Evolutionary conservation across 1,139 yeast genomes (phyloP).

Genomic region (Entelexis paramagnoliae): DNA sequence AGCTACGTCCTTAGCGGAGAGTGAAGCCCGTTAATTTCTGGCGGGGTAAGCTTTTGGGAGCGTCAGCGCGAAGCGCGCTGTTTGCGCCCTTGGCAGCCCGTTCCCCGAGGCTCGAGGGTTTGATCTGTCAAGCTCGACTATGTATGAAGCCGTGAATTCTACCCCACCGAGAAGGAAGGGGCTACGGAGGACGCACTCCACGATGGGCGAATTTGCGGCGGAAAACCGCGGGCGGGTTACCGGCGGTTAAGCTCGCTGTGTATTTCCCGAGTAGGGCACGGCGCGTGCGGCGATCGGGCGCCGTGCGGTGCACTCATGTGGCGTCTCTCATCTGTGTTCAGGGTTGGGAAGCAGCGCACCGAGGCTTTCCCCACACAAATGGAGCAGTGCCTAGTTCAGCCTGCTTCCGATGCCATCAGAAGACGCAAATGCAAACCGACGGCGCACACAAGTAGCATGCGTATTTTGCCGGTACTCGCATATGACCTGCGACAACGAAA

Average conservation of each 20-base stretch:
- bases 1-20: too few species aligned
- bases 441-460: slow-evolving; percentile 5
- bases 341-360: slow-evolving; percentile 1
- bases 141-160: background rate
- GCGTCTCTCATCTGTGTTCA: background rate
- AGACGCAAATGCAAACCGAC: background rate
- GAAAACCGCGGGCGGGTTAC: too few species aligned
- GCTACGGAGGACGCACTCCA: too few species aligned
- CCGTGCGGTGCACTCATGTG: background rate
- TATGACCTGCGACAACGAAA: slow-evolving; percentile 3
- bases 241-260: too few species aligned
- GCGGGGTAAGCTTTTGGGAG: background rate
- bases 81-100: slow-evolving; percentile 2
- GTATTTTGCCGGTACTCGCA: slow-evolving; percentile 4
- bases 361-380: slow-evolving; percentile 10
- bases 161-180: too few species aligned
- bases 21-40: too few species aligned
- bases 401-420: background rate
- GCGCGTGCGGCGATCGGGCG: background rate
- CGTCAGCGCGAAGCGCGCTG: background rate
- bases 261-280: too few species aligned
- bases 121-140: background rate
- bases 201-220: too few species aligned
- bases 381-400: background rate
- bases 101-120: slow-evolving; percentile 7